phyloP scores from a whole-genome alignment of 1,284 basidiomycete genomes.

The Rhodotorula sp. region DNA sequence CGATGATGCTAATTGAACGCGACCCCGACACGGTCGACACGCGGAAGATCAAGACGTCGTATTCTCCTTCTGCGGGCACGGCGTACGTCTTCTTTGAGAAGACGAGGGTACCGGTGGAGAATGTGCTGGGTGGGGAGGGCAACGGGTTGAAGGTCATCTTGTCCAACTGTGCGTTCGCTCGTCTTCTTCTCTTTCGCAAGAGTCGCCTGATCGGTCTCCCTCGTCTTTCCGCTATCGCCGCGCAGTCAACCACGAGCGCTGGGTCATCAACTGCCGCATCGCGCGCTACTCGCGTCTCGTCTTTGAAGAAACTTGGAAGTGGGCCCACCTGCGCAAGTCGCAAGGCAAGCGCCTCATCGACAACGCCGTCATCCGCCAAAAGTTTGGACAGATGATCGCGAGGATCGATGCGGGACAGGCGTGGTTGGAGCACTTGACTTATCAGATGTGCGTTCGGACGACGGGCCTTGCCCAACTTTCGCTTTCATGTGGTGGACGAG shows the following conservation, averaged over 20 bases:
- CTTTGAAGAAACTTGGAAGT: conserved; percentile 43
- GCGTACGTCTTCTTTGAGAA: conserved; percentile 53
- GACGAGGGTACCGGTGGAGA: conserved; percentile 51
- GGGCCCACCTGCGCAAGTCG: conserved; percentile 40
- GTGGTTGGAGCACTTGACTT: conserved; percentile 42
- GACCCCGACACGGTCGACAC: conserved; percentile 65
- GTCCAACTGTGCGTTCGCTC: background rate
- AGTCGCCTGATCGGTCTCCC: no score
- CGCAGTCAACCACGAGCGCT: conserved; percentile 49
- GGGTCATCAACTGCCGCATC: conserved; percentile 52
- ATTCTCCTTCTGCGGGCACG: conserved; percentile 63
- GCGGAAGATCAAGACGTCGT: conserved; percentile 72
- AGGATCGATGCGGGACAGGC: conserved; percentile 39
- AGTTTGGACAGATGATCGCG: conserved; percentile 41
- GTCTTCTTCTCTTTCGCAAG: conserved; percentile 41
- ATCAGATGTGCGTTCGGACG: conserved; percentile 26
- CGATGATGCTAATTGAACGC: conserved; percentile 50
- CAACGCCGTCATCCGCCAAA: conserved; percentile 50
- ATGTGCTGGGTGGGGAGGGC: conserved; percentile 52
- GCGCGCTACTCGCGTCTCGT: conserved; percentile 42
- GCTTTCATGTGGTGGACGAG: background rate
- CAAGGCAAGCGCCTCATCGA: conserved; percentile 49
- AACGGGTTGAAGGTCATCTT: conserved; percentile 48
- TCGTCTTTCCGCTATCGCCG: no score
- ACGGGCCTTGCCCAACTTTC: background rate